phyloP scores from a whole-genome alignment of 768 basidiomycete genomes.

The Pleurotus sapidus region DNA sequence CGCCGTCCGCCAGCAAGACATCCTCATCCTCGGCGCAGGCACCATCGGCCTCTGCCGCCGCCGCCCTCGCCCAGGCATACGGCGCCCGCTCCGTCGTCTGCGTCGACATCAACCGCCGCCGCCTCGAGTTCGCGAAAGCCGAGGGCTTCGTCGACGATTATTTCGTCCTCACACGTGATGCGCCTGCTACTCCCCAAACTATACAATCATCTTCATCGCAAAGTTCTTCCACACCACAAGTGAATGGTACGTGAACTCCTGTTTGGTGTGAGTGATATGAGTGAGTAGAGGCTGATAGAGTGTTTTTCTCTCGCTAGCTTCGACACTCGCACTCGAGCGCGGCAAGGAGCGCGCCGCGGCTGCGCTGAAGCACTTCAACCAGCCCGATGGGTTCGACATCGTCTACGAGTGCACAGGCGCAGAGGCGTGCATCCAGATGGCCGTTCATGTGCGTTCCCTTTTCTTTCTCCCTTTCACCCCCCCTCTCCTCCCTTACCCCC shows the following conservation, averaged over 20 bases:
- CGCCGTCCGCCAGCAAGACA: constrained; percentile 49
- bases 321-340: constrained; percentile 52
- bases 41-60: constrained; percentile 91
- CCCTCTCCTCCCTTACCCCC: background rate
- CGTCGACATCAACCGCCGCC: constrained; percentile 80
- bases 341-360: constrained; percentile 56
- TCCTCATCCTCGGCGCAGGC: constrained; percentile 91
- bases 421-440: constrained; percentile 88
- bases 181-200: too few species aligned
- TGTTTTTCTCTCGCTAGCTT: too few species aligned
- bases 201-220: too few species aligned
- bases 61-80: constrained; percentile 67
- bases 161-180: constrained; percentile 57
- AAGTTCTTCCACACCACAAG: too few species aligned
- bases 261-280: too few species aligned
- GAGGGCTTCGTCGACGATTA: constrained; percentile 75
- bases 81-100: constrained; percentile 76
- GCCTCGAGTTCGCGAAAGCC: constrained; percentile 73
- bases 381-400: constrained; percentile 82
- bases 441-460: constrained; percentile 71
- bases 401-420: constrained; percentile 97
- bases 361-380: constrained; percentile 53
- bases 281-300: too few species aligned
- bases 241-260: too few species aligned
- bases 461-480: background rate